phyloP scores from a whole-genome alignment of 2,329 filamentous ascomycete genomes.

The Colletotrichum sp. region DNA sequence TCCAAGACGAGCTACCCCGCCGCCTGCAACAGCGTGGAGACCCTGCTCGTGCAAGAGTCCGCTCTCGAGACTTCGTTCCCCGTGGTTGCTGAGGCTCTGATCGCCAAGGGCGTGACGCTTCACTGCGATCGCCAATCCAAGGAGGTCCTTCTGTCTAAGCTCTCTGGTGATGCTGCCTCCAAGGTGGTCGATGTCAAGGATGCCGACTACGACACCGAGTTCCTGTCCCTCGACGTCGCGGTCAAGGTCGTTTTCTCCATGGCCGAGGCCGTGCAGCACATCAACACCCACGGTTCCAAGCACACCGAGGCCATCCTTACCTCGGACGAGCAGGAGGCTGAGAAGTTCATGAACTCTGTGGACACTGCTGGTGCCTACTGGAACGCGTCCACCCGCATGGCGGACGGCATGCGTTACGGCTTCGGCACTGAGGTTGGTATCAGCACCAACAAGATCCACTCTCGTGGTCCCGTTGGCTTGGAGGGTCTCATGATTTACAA shows the following conservation, averaged over 20 bases:
- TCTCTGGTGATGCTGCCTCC: slow-evolving; percentile 28
- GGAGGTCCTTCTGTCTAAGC: slow-evolving; percentile 56
- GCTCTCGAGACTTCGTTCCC: slow-evolving; percentile 70
- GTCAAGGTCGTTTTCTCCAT: slow-evolving; percentile 77
- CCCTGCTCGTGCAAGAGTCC: slow-evolving; percentile 80
- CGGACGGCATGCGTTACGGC: slow-evolving; percentile 95
- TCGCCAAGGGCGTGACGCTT: slow-evolving; percentile 79
- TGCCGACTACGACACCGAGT: slow-evolving; percentile 85
- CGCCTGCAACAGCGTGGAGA: slow-evolving; percentile 94
- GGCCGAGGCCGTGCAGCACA: slow-evolving; percentile 80
- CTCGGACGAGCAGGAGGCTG: slow-evolving; percentile 67
- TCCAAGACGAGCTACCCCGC: slow-evolving; percentile 95
- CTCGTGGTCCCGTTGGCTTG: slow-evolving; percentile 88
- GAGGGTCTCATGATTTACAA: slow-evolving; percentile 98
- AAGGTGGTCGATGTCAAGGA: slow-evolving; percentile 70
- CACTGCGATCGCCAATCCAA: slow-evolving; percentile 78
- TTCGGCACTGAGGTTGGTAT: slow-evolving; percentile 99
- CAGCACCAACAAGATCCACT: slow-evolving; percentile 98
- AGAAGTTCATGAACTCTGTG: slow-evolving; percentile 82
- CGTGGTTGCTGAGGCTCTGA: slow-evolving; percentile 72
- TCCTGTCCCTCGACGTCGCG: slow-evolving; percentile 82
- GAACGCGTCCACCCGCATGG: slow-evolving; percentile 94
- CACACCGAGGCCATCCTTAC: slow-evolving; percentile 95
- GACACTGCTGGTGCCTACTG: slow-evolving; percentile 95
- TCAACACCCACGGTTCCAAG: slow-evolving; percentile 90